Evolutionary conservation across 1,284 basidiomycete genomes (phyloP).

Genomic region (Cutaneotrichosporon sp.): DNA sequence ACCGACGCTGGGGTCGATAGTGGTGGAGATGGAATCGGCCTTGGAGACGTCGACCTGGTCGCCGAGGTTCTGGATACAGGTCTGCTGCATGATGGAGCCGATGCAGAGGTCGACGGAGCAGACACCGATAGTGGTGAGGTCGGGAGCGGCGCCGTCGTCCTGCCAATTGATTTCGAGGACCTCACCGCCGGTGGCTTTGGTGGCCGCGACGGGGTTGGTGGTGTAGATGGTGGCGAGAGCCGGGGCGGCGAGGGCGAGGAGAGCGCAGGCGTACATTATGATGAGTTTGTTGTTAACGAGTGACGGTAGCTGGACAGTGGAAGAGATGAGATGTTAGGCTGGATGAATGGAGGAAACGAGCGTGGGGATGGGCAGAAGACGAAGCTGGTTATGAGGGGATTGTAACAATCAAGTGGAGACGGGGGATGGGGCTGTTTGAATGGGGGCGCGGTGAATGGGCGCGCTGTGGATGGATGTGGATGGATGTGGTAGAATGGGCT

Average conservation of each 20-base stretch:
- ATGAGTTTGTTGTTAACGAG: conserved; percentile 4
- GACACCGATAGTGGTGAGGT: conserved; percentile 58
- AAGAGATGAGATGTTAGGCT: background rate
- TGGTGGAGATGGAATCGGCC: conserved; percentile 56
- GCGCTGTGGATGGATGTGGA: no score
- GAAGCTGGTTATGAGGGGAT: background rate
- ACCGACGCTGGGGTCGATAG: conserved; percentile 60
- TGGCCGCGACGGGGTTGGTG: conserved; percentile 50
- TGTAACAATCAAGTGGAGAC: background rate
- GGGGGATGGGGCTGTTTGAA: no score
- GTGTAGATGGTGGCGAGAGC: conserved; percentile 46
- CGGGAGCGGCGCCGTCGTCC: conserved; percentile 58
- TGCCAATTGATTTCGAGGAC: conserved; percentile 60
- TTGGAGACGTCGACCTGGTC: conserved; percentile 60
- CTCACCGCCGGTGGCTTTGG: conserved; percentile 59
- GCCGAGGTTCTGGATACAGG: conserved; percentile 61
- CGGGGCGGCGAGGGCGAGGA: conserved; percentile 44
- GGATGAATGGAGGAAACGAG: background rate
- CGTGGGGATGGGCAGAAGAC: background rate
- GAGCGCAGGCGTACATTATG: conserved; percentile 41
- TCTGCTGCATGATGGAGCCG: conserved; percentile 50
- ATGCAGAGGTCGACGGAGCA: conserved; percentile 64
- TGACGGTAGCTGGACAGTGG: conserved; percentile 3
- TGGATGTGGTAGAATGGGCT: no score
- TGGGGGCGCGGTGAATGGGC: no score